Evolutionary conservation across 2,329 filamentous ascomycete genomes (phyloP).

Genomic region (Venturia effusa): DNA sequence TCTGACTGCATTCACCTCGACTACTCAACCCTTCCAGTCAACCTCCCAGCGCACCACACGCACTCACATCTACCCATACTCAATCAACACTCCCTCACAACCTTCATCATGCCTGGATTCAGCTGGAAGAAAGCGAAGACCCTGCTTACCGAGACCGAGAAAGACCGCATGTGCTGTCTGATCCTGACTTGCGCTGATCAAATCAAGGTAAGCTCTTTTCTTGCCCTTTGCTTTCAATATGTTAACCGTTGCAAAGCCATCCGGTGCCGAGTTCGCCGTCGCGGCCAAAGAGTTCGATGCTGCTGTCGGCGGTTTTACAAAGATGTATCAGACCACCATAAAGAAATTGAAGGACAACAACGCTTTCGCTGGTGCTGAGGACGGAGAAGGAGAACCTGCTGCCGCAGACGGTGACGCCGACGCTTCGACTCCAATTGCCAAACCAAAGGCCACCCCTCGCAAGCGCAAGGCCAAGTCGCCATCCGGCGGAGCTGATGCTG

Average conservation of each 20-base stretch:
- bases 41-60: neutral
- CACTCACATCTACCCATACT: neutral
- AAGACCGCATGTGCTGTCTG: constrained; percentile 1
- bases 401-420: neutral
- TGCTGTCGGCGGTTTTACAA: constrained; percentile 7
- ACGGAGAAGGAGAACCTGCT: neutral
- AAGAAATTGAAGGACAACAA: constrained; percentile 9
- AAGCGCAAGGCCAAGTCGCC: constrained; percentile 5
- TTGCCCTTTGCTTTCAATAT: neutral
- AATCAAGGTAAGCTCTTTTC: neutral
- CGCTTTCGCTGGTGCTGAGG: neutral
- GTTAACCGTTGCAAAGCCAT: neutral
- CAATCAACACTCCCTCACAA: neutral
- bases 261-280: neutral
- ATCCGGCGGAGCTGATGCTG: neutral
- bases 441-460: neutral
- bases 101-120: neutral
- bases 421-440: neutral
- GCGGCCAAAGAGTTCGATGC: constrained; percentile 6
- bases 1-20: neutral
- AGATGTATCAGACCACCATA: constrained; percentile 5
- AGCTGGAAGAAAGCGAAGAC: constrained; percentile 5
- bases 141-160: constrained; percentile 8
- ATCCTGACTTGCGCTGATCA: constrained; percentile 3
- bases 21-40: neutral